Evolutionary conservation across 257 asterid species (phyloP).

Genomic region (Apocynum venetum): DNA sequence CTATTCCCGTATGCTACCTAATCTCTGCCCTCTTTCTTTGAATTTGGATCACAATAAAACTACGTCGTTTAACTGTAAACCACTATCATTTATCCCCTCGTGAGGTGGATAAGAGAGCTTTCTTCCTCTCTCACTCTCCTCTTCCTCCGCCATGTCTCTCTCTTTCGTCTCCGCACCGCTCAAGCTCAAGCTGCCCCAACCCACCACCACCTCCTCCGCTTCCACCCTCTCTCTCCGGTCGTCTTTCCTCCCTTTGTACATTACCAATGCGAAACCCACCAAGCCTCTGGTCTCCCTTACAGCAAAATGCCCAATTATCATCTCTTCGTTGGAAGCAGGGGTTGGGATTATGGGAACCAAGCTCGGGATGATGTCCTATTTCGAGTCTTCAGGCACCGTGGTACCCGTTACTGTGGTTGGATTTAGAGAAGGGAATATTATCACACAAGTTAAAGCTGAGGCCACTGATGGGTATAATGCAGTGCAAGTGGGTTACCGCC

Average conservation of each 20-base stretch:
- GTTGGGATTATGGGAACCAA: conserved; percentile 87
- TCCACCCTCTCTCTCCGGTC: conserved; percentile 25
- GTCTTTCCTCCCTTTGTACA: conserved; percentile 43
- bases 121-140: no score
- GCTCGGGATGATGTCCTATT: conserved; percentile 88
- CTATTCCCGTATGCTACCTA: no score
- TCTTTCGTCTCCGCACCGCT: conserved; percentile 36
- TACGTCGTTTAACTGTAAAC: not conserved
- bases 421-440: conserved; percentile 88
- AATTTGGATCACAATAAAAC: not conserved
- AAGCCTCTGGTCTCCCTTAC: conserved; percentile 39
- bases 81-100: not conserved
- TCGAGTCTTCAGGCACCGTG: conserved; percentile 63
- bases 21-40: no score
- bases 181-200: conserved; percentile 28
- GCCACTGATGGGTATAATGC: conserved; percentile 82
- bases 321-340: conserved; percentile 88
- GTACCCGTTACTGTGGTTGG: conserved; percentile 95
- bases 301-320: conserved; percentile 27
- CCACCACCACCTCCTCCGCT: conserved; percentile 17
- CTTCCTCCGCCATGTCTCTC: conserved; percentile 36
- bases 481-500: conserved; percentile 86
- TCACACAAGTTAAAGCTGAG: conserved; percentile 79
- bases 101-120: conserved; percentile 12
- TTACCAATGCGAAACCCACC: conserved; percentile 24